A percentile compares a stretch with the other conserved stretches of the same genome.
phyloP scores from a whole-genome alignment of 257 asterid species.

The Capsicum chinense region DNA sequence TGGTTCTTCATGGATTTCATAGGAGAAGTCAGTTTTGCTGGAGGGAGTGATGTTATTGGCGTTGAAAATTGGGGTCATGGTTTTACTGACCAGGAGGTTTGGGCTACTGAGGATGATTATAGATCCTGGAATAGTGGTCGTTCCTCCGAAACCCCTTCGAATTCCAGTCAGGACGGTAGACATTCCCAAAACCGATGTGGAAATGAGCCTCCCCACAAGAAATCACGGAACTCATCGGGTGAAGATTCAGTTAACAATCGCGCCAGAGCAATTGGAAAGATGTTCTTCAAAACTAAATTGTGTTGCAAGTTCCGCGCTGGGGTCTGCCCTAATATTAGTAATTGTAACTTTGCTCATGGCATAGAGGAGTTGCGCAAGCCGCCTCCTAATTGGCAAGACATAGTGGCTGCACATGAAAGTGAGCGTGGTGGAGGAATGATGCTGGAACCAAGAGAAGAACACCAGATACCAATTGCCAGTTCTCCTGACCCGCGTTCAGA shows the following conservation, averaged over 20 bases:
- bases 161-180: conserved; percentile 29
- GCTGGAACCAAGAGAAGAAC: conserved; percentile 38
- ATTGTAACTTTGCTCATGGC: conserved; percentile 41
- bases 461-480: conserved; percentile 36
- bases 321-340: conserved; percentile 40
- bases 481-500: conserved; percentile 36
- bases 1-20: conserved; percentile 35
- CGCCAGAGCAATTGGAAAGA: conserved; percentile 39
- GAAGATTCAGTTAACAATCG: conserved; percentile 25
- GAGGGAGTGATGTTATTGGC: conserved; percentile 29
- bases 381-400: conserved; percentile 47
- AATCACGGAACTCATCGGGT: conserved; percentile 23
- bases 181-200: conserved; percentile 19
- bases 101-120: conserved; percentile 46
- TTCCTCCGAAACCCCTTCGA: conserved; percentile 28
- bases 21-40: neutral
- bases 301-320: conserved; percentile 42
- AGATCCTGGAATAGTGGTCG: conserved; percentile 32
- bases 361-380: conserved; percentile 37
- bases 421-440: conserved; percentile 10
- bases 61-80: conserved; percentile 35
- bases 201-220: conserved; percentile 38
- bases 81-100: conserved; percentile 33
- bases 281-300: conserved; percentile 39
- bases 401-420: conserved; percentile 37